Percentiles rank a stretch among this genome's conserved stretches.
Conservation (phyloP, 176 grass and related monocot species). For the Oryza longistaminata region DNA sequence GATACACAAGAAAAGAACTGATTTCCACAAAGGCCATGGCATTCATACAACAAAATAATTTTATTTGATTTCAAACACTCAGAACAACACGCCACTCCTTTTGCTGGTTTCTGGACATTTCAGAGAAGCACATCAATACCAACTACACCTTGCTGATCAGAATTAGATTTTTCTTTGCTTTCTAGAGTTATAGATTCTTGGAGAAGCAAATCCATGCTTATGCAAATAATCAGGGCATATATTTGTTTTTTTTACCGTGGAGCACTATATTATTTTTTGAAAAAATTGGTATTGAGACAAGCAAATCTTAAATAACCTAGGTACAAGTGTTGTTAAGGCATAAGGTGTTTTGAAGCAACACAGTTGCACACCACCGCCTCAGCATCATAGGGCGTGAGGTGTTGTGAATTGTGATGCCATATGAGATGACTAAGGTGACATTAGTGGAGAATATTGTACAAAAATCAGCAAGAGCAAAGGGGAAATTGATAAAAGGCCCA, state of each 20-base stretch:
- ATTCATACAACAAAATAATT: not conserved
- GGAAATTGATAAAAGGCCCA: too few species aligned
- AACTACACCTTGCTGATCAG: not conserved
- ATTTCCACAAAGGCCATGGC: not conserved
- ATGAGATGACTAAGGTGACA: too few species aligned
- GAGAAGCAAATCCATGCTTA: not conserved
- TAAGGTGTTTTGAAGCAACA: not conserved
- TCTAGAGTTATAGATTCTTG: not conserved
- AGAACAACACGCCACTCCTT: not conserved
- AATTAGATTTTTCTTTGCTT: not conserved
- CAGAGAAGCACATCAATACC: not conserved
- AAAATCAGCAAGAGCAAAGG: too few species aligned
- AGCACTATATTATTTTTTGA: not conserved
- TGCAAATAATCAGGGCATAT: not conserved
- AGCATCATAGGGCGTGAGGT: too few species aligned
- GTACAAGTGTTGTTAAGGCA: too few species aligned
- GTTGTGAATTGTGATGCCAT: too few species aligned
- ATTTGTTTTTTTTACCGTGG: conserved; percentile 4
- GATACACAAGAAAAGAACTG: not conserved
- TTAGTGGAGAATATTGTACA: too few species aligned
- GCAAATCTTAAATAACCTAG: conserved; percentile 18
- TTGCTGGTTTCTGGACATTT: not conserved
- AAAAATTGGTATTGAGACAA: not conserved
- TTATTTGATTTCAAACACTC: not conserved
- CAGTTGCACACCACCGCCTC: too few species aligned